phyloP scores from a whole-genome alignment of 2,329 filamentous ascomycete genomes.

The Diaporthe aspalathi region DNA sequence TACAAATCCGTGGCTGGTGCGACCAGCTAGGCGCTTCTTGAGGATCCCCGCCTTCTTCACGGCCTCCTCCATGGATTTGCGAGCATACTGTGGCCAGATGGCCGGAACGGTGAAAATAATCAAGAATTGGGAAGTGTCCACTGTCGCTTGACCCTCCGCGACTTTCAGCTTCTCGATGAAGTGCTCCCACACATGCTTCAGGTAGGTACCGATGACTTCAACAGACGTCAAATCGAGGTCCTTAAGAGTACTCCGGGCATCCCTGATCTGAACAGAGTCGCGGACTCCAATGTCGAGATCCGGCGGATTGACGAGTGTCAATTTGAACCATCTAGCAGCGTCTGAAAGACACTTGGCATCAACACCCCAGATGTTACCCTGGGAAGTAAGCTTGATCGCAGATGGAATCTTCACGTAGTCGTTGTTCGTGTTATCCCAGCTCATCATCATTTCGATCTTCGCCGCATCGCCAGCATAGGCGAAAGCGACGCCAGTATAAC shows the following conservation, averaged over 20 bases:
- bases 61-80: slow-evolving; percentile 49
- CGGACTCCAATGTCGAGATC: slow-evolving; percentile 46
- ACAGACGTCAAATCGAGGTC: slow-evolving; percentile 42
- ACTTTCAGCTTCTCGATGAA: slow-evolving; percentile 44
- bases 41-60: slow-evolving; percentile 45
- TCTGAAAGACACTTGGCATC: slow-evolving; percentile 45
- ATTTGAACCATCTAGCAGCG: slow-evolving; percentile 55
- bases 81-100: slow-evolving; percentile 57
- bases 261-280: slow-evolving; percentile 41
- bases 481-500: slow-evolving; percentile 56
- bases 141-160: slow-evolving; percentile 41
- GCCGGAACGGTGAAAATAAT: slow-evolving; percentile 58
- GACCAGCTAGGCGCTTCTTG: slow-evolving; percentile 41
- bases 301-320: slow-evolving; percentile 49
- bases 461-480: slow-evolving; percentile 46
- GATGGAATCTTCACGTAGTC: slow-evolving; percentile 51
- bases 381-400: slow-evolving; percentile 41
- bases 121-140: slow-evolving; percentile 46
- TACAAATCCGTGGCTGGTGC: slow-evolving; percentile 51
- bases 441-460: slow-evolving; percentile 46
- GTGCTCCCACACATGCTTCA: slow-evolving; percentile 51
- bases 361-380: slow-evolving; percentile 45
- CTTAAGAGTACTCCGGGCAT: slow-evolving; percentile 20
- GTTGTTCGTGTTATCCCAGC: slow-evolving; percentile 44
- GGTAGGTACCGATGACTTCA: slow-evolving; percentile 48